A percentile compares a stretch with the other conserved stretches of the same genome.
Conservation (phyloP, 306 rosid species). For the Spatholobus suberectus region DNA sequence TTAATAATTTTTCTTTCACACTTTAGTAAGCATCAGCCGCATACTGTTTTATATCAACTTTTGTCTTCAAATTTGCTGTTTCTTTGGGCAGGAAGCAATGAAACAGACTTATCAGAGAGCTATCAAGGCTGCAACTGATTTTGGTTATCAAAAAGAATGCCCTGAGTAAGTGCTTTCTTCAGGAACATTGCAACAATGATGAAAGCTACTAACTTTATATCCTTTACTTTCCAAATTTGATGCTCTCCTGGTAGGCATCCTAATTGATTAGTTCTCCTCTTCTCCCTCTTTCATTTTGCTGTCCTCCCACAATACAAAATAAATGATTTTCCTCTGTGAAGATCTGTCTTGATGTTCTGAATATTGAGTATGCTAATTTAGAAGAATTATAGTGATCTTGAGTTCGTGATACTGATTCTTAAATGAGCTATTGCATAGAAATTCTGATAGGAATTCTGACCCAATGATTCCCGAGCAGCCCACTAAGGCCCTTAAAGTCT, state of each 20-base stretch:
- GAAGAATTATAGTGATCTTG: not conserved
- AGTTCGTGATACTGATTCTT: conserved; percentile 5
- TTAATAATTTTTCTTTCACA: not conserved
- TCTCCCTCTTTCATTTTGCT: not conserved
- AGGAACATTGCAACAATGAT: not conserved
- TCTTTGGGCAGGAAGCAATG: conserved; percentile 78
- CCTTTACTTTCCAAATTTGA: not conserved
- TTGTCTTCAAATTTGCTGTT: not conserved
- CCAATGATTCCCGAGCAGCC: no score
- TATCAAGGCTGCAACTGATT: conserved; percentile 79
- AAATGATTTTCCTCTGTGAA: not conserved
- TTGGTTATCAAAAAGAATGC: conserved; percentile 88
- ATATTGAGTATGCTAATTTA: conserved; percentile 7
- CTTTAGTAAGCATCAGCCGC: not conserved
- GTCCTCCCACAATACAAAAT: not conserved
- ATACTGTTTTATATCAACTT: conserved; percentile 8
- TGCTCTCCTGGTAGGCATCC: not conserved
- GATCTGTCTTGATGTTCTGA: not conserved
- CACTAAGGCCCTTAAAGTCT: no score
- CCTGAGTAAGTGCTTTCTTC: conserved; percentile 78
- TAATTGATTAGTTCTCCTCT: not conserved
- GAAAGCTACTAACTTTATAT: not conserved
- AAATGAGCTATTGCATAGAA: not conserved
- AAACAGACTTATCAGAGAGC: conserved; percentile 94
- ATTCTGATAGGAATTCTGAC: not conserved